Base-by-base conservation (phyloP, 2,329 filamentous ascomycete species). In the Diaporthe sp. region DNA sequence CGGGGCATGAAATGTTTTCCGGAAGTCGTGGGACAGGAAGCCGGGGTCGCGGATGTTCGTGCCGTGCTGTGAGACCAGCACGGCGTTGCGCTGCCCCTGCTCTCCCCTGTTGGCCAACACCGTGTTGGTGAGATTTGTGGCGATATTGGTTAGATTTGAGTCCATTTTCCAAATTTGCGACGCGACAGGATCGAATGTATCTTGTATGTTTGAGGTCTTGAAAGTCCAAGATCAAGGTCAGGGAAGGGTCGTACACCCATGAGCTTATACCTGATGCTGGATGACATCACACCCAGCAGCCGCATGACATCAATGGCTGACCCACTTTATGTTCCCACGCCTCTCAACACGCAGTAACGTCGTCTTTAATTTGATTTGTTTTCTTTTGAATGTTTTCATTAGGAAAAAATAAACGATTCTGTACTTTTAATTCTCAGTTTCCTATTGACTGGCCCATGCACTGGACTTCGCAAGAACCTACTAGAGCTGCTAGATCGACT, bases 1-100 rank as follows among this genome's bases (percentile, higher is more conserved):
- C 0, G 83, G 80, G 4, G 71, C 20, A 6, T 73, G 71, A 7
- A 73, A 73, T 0, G 76, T 76, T 0, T 81, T 80, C 0, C 85
- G 86, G 71, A 87, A 88, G 12, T 85, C 81, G 6, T 79, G 74
- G 0, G 86, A 87, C 0, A 87, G 81, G 71, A 87, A 88, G 47
- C 83, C 83, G 3, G 82, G 80, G 71, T 88, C 86, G 65, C 85
- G 84, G 77, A 85, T 80, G 74, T 85, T 86, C 1, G 82, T 74
- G 78, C 78, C 60, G 77, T 80, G 68, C 79, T 80, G 78, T 1
- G 76, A 77, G 31, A 77, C 31, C 25, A 77, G 44, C 20, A 72
- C 73, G 61, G 65, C 73, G 39, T 77, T 77, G 42, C 71, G 71
- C 58, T 51, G 47, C 8, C 58, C 68, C 53, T 31, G 20, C 17